Base-by-base conservation (phyloP, 108 stramenopile species). In the Skeletonema potamos region DNA sequence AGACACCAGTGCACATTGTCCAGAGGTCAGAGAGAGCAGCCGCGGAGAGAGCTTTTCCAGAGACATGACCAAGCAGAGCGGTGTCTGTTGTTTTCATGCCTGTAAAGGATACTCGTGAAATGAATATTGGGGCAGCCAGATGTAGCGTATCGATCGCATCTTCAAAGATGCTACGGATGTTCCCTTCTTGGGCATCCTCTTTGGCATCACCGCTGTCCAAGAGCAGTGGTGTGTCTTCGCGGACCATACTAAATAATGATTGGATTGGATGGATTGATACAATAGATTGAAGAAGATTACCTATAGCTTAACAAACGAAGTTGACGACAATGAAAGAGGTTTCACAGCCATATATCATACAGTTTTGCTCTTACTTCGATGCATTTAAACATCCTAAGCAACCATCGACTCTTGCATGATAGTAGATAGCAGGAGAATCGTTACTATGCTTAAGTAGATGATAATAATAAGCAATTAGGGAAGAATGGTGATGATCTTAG, bases 31-130 rank as follows among this genome's bases (percentile, higher is more conserved):
- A 84, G 30, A 95, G 67, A 7, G 89, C 90, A 2, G 87, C 79
- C 1, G 94, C 94, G 3, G 68, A 76, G 26, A 93, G 69, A 10
- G 84, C 85, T 6, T 70, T 48, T 11, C 77, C 83, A 12, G 83
- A 82, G 4, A 92, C 89, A 58, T 91, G 94, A 0, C 91, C 94
- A 54, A 89, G 64, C 28, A 92, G 58, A 13, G 89, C 85, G 2
- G 87, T 85, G 62, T 93, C 92, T 10, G 87, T 93, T 3, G 88
- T 89, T 78, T 90, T 90, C 87, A 93, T 93, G 29, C 91, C 91
- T 39, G 85, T 81, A 58, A 77, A 86, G 2, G 86, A 85, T 17
- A 90, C 64, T 33, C 83, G 81, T 63, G 85, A 58, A 37, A 84
- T 72, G 61, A 89, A 88, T 41, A 91, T 88, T 0, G 90, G 87